Evolutionary conservation across 345 rosid genomes (phyloP).

Genomic region (Dovyalis caffra): DNA sequence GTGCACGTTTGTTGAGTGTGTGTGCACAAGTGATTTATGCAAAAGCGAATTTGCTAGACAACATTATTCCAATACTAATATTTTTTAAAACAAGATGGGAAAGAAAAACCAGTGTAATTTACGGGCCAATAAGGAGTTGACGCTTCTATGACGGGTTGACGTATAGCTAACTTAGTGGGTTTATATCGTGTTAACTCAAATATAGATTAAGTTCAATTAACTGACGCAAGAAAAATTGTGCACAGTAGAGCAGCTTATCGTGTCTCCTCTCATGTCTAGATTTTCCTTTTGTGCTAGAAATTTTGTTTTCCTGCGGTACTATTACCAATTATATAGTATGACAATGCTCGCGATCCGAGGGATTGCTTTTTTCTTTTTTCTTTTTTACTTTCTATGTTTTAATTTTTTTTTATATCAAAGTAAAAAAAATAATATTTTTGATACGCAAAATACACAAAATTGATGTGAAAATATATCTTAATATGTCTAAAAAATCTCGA

Average conservation of each 20-base stretch:
- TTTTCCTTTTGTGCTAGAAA: neutral
- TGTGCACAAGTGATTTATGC: too few species aligned
- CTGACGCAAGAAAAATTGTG: neutral
- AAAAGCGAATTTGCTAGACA: neutral
- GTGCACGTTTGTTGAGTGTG: too few species aligned
- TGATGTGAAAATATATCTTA: too few species aligned
- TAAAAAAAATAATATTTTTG: too few species aligned
- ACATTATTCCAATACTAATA: neutral
- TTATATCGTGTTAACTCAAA: too few species aligned
- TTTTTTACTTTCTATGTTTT: too few species aligned
- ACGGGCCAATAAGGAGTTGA: neutral
- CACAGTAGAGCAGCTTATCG: neutral
- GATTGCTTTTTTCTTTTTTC: too few species aligned
- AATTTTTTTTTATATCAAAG: too few species aligned
- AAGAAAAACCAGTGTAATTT: neutral
- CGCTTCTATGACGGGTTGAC: neutral
- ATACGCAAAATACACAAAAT: too few species aligned
- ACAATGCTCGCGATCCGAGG: too few species aligned
- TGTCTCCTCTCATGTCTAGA: neutral
- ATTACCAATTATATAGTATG: too few species aligned
- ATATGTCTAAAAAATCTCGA: too few species aligned
- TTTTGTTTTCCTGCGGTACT: neutral
- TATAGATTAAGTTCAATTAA: neutral
- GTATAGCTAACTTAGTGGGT: neutral
- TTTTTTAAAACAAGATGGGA: neutral